These are phyloP conservation scores for Aureobasidium pullulans DNA, from an alignment of 2,329 filamentous ascomycete species.

Conservation along the genomic window DNA sequence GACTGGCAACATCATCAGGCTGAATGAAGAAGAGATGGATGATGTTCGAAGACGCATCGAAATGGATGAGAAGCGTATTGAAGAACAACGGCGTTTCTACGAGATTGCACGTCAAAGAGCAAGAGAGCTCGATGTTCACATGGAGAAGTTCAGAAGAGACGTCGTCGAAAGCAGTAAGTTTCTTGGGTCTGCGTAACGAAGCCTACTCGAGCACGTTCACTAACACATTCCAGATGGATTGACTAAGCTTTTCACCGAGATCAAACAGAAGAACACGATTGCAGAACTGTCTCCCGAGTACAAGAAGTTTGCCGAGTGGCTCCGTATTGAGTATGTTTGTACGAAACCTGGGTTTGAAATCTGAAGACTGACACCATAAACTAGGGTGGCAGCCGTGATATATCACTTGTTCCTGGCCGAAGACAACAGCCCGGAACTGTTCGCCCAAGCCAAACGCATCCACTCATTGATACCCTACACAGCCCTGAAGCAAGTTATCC, in stretches of 20 bases:
- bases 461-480: constrained; percentile 92
- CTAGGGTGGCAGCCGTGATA: constrained; percentile 76
- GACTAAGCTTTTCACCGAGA: constrained; percentile 86
- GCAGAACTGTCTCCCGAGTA: constrained; percentile 88
- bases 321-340: constrained; percentile 67
- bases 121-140: constrained; percentile 90
- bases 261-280: constrained; percentile 82
- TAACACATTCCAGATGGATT: constrained; percentile 57
- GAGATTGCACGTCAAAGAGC: constrained; percentile 88
- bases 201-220: neutral
- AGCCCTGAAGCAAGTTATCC: constrained; percentile 91
- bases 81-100: constrained; percentile 91
- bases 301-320: constrained; percentile 96
- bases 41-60: constrained; percentile 74
- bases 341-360: neutral
- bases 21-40: constrained; percentile 73
- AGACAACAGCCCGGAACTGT: constrained; percentile 94
- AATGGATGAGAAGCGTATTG: constrained; percentile 79
- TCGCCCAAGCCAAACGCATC: constrained; percentile 87
- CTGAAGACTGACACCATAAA: neutral
- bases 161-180: constrained; percentile 64
- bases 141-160: constrained; percentile 70
- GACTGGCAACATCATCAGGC: constrained; percentile 60
- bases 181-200: too few species aligned
- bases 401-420: constrained; percentile 97